Conservation (phyloP, 768 basidiomycete genomes). For the Lentinula edodes region DNA sequence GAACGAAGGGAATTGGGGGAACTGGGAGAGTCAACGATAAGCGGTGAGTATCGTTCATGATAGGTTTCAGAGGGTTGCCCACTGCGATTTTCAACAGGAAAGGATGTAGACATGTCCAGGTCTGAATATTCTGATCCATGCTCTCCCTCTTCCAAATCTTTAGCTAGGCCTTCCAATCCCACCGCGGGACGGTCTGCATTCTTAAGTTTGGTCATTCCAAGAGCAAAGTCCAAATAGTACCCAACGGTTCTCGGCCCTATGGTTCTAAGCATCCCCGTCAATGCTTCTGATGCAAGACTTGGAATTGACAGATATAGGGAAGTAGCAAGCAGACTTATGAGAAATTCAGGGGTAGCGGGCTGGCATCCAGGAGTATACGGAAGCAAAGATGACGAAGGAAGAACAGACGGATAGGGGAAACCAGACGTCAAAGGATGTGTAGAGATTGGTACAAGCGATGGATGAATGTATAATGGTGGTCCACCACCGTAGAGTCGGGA, state of each 20-base stretch:
- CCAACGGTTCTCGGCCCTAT: slow-evolving; percentile 75
- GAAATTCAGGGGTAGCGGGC: slow-evolving; percentile 72
- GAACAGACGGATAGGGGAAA: slow-evolving; percentile 34
- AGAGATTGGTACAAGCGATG: slow-evolving; percentile 58
- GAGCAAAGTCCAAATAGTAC: slow-evolving; percentile 77
- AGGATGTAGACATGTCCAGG: not conserved
- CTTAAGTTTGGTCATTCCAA: slow-evolving; percentile 51
- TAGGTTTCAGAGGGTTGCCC: not conserved
- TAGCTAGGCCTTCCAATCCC: slow-evolving; percentile 65
- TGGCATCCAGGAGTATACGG: slow-evolving; percentile 52
- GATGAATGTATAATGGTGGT: slow-evolving; percentile 64
- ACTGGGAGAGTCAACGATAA: slow-evolving; percentile 10
- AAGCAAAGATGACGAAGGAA: slow-evolving; percentile 13
- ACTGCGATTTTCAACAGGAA: not conserved
- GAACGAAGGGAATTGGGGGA: not conserved
- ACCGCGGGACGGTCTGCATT: slow-evolving; percentile 47
- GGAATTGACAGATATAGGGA: slow-evolving; percentile 83
- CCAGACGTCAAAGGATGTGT: slow-evolving; percentile 66
- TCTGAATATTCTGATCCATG: not conserved
- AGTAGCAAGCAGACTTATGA: slow-evolving; percentile 84
- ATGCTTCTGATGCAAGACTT: slow-evolving; percentile 65
- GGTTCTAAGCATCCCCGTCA: slow-evolving; percentile 65
- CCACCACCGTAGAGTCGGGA: slow-evolving; percentile 85
- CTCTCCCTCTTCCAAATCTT: slow-evolving; percentile 33
- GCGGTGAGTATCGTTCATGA: slow-evolving; percentile 5